Conservation (phyloP, 495 filamentous ascomycete species). For the Cudoniella acicularis region DNA sequence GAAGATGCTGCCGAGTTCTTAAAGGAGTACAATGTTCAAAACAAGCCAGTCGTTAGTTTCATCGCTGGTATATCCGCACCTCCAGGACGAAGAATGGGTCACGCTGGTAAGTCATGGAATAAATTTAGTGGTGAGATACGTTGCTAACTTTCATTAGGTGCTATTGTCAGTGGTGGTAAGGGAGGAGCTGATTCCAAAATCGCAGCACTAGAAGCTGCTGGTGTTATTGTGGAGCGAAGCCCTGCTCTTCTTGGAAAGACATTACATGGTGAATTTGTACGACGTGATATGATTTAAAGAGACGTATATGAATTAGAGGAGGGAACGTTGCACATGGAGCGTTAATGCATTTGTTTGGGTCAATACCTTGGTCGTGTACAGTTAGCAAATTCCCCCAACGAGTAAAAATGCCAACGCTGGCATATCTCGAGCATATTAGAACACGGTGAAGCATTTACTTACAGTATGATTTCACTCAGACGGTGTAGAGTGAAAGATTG, state of each 20-base stretch:
- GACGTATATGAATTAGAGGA: constrained; percentile 19
- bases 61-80: constrained; percentile 98
- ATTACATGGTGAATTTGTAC: constrained; percentile 90
- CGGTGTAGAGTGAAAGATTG: neutral
- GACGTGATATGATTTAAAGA: constrained; percentile 87
- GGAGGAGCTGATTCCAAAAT: constrained; percentile 98
- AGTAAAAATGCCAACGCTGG: neutral
- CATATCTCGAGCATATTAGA: neutral
- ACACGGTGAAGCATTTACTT: too few relatives aligned
- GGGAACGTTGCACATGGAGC: constrained; percentile 18
- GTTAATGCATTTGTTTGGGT: constrained; percentile 25
- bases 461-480: too few relatives aligned
- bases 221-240: constrained; percentile 94
- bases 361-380: constrained; percentile 28
- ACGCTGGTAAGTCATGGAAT: constrained; percentile 60
- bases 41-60: constrained; percentile 97
- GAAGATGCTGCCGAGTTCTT: constrained; percentile 97
- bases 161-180: constrained; percentile 96
- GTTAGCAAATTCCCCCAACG: constrained; percentile 20
- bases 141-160: constrained; percentile 43
- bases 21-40: constrained; percentile 80
- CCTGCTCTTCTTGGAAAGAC: constrained; percentile 89
- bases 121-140: neutral
- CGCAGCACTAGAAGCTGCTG: constrained; percentile 83
- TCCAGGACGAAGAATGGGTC: constrained; percentile 94